These are phyloP conservation scores for Puccinia triticina DNA, from an alignment of 1,284 basidiomycete species.

Conservation along the genomic window DNA sequence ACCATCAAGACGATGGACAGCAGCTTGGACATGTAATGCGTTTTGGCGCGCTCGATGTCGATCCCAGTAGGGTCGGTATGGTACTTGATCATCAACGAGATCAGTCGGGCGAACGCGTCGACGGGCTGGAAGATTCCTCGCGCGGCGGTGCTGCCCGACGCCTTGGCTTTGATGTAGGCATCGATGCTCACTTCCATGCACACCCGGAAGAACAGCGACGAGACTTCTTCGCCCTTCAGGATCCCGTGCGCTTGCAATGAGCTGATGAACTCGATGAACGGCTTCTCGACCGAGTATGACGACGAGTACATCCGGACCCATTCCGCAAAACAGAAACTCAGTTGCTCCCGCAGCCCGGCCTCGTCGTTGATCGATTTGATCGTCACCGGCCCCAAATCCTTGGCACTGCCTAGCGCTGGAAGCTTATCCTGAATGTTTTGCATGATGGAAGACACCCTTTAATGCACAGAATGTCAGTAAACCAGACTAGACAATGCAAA, in stretches of 20 bases:
- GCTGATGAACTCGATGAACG: conserved; percentile 95
- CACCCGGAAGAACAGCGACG: conserved; percentile 96
- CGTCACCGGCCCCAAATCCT: conserved; percentile 12
- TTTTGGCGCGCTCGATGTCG: conserved; percentile 89
- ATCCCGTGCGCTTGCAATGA: conserved; percentile 95
- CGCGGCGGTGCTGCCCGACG: conserved; percentile 73
- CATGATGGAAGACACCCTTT: conserved; percentile 35
- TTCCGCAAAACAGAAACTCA: conserved; percentile 69
- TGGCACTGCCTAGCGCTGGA: background rate
- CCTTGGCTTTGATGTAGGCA: conserved; percentile 83
- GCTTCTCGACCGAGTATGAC: conserved; percentile 85
- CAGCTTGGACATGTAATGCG: conserved; percentile 96
- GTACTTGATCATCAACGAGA: conserved; percentile 99
- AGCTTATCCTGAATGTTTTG: conserved; percentile 42
- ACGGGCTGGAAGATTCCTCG: conserved; percentile 79
- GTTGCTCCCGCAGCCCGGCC: conserved; percentile 63
- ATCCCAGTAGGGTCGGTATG: conserved; percentile 85
- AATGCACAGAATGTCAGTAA: background rate
- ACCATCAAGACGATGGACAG: conserved; percentile 95
- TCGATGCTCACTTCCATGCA: conserved; percentile 93
- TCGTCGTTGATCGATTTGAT: conserved; percentile 36
- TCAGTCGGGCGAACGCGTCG: conserved; percentile 91
- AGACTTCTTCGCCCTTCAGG: conserved; percentile 91
- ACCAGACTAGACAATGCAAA: background rate
- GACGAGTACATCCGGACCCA: conserved; percentile 96